A percentile compares a stretch with the other conserved stretches of the same genome.
These are phyloP conservation scores for Barnettozyma sucrosica DNA, from an alignment of 805 yeast species.

Conservation along the genomic window DNA sequence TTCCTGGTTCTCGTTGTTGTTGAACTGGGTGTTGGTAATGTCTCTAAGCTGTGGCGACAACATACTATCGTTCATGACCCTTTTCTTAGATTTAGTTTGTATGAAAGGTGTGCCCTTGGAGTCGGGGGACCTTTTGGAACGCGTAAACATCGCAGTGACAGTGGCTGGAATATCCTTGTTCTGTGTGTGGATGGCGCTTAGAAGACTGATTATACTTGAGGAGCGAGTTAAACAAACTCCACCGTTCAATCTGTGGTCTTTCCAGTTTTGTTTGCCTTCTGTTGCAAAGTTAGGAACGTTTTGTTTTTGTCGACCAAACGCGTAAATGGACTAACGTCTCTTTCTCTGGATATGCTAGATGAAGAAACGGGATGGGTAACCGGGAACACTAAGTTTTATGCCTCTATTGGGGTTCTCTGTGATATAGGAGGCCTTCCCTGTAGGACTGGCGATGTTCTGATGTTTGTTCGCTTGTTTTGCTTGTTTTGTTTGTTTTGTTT, in stretches of 20 bases:
- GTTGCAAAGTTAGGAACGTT: neutral
- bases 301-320: neutral
- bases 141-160: slow-evolving; percentile 14
- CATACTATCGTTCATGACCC: slow-evolving; percentile 24
- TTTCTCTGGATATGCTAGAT: neutral
- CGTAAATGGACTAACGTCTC: neutral
- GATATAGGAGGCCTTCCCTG: neutral
- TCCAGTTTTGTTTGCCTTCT: neutral
- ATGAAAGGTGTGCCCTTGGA: slow-evolving; percentile 1
- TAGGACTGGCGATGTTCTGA: neutral
- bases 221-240: neutral
- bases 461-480: neutral
- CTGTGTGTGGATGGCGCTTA: neutral
- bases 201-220: neutral
- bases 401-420: neutral
- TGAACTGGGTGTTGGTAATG: slow-evolving; percentile 9
- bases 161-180: neutral
- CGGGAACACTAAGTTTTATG: too few relatives aligned
- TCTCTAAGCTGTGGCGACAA: slow-evolving; percentile 24
- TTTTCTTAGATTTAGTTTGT: slow-evolving; percentile 16
- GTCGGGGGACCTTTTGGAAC: slow-evolving; percentile 10
- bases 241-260: neutral
- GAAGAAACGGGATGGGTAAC: neutral
- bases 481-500: neutral
- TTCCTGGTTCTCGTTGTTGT: slow-evolving; percentile 8